These are phyloP conservation scores for Kregervanrija delftensis DNA, from an alignment of 805 yeast species.

Conservation along the genomic window DNA sequence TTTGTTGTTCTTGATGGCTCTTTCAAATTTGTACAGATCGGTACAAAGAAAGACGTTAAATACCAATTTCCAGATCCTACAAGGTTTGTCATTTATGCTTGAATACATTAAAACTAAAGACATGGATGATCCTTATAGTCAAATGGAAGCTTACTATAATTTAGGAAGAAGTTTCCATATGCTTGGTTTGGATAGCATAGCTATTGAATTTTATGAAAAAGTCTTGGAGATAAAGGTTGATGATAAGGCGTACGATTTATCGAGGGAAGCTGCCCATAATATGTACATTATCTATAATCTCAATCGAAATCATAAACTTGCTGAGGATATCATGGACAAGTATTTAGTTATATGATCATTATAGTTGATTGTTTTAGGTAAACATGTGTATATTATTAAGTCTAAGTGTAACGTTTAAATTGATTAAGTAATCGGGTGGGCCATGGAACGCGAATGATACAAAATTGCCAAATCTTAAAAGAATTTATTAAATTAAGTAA, in stretches of 20 bases:
- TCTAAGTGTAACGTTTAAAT: too few relatives aligned
- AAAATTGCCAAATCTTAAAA: too few relatives aligned
- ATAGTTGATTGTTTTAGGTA: not conserved
- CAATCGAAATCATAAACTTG: conserved; percentile 64
- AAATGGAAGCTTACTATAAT: conserved; percentile 77
- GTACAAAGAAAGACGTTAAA: conserved; percentile 84
- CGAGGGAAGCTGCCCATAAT: conserved; percentile 81
- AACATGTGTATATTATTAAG: too few relatives aligned
- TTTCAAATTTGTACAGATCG: conserved; percentile 82
- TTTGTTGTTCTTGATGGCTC: conserved; percentile 64
- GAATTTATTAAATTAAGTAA: too few relatives aligned
- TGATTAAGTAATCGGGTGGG: too few relatives aligned
- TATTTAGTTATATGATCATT: conserved; percentile 44
- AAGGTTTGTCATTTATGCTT: conserved; percentile 71
- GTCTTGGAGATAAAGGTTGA: conserved; percentile 50
- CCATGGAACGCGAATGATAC: too few relatives aligned
- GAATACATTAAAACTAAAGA: conserved; percentile 53
- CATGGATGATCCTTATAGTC: conserved; percentile 37
- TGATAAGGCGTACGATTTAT: conserved; percentile 42
- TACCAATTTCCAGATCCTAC: conserved; percentile 81
- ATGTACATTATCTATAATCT: conserved; percentile 65
- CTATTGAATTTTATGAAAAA: conserved; percentile 64
- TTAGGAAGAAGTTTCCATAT: conserved; percentile 81
- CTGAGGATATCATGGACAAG: conserved; percentile 56
- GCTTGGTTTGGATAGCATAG: conserved; percentile 68